Conservation (phyloP, 1,284 basidiomycete species). For the Heterobasidion irregulare region DNA sequence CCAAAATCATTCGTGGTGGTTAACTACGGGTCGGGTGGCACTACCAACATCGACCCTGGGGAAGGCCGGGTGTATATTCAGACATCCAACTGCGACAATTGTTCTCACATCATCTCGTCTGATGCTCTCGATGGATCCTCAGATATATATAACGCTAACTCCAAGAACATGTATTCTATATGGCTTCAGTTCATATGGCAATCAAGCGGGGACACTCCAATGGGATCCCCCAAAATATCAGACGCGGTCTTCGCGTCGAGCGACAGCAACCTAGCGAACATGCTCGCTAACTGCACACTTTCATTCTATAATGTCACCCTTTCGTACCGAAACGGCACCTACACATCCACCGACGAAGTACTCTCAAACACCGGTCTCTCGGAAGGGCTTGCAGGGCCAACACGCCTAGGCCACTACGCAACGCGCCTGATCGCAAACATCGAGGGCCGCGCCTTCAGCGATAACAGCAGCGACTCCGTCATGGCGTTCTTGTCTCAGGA, state of each 20-base stretch:
- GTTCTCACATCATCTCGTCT: not conserved
- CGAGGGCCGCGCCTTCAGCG: slow-evolving; percentile 3
- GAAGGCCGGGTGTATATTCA: not conserved
- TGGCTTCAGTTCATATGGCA: not conserved
- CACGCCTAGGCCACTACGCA: not conserved
- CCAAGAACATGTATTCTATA: not conserved
- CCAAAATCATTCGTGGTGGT: not conserved
- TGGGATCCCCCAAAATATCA: not conserved
- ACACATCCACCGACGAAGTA: not conserved
- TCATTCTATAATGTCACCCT: slow-evolving; percentile 2
- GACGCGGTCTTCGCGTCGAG: not conserved
- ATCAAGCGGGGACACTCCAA: not conserved
- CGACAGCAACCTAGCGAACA: not conserved
- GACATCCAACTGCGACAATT: not conserved
- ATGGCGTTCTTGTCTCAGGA: slow-evolving; percentile 3
- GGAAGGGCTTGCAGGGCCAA: slow-evolving; percentile 7
- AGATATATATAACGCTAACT: not conserved
- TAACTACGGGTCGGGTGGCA: not conserved
- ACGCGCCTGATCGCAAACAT: slow-evolving; percentile 1
- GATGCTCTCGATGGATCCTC: not conserved
- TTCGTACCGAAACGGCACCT: not conserved
- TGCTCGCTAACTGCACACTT: slow-evolving; percentile 1
- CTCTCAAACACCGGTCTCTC: slow-evolving; percentile 3
- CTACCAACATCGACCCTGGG: not conserved
- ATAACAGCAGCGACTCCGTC: not conserved